Evolutionary conservation across 1,139 yeast species (phyloP), one percentile per base, ranked within the genome.

Genomic region (Pichia sp.): DNA sequence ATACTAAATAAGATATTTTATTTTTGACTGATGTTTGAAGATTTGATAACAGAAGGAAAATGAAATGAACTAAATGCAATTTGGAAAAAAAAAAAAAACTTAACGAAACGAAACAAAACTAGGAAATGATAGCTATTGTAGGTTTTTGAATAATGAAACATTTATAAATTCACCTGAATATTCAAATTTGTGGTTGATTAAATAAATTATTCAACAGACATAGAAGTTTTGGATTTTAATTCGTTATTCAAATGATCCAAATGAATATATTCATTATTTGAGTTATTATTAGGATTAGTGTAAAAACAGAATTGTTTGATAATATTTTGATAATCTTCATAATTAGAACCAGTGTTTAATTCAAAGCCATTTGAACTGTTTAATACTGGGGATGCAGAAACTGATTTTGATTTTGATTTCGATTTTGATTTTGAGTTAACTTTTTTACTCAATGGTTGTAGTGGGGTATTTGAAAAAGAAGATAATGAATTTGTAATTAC

Each of bases 271-370:
- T 43, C 38, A 36, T 49, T 41, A 14, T n/a, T 39, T 39, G 29
- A 25, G 13, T 22, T 39, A 39, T 22, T 27, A 38, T 47, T 44
- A 13, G 42, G 18, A 16, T 47, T 36, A n/a, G 46, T 25, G 22
- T 56, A 65, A 49, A 66, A 66, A 48, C 70, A 66, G 51, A 61
- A 66, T 46, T 63, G 61, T 49, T 66, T 62, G 43, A 66, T 54
- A n/a, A 66, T 52, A 47, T 60, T 54, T 45, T 62, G 58, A 56
- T 66, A 65, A 41, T 63, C 61, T 36, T 36, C 41, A 19, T 36
- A 6, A 46, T 56, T 57, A 41, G 47, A 46, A 42, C 59, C 59
- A 27, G 48, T 28, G 22, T 29, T 45, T 14, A 28, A 27, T 29
- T 47, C 55, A 42, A 55, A 54, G 19, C 50, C 51, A n/a, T 16